Evolutionary conservation across 2,329 filamentous ascomycete species (phyloP), one percentile per base, ranked within the genome.

Genomic region (Stagonosporopsis cucurbitacearum): DNA sequence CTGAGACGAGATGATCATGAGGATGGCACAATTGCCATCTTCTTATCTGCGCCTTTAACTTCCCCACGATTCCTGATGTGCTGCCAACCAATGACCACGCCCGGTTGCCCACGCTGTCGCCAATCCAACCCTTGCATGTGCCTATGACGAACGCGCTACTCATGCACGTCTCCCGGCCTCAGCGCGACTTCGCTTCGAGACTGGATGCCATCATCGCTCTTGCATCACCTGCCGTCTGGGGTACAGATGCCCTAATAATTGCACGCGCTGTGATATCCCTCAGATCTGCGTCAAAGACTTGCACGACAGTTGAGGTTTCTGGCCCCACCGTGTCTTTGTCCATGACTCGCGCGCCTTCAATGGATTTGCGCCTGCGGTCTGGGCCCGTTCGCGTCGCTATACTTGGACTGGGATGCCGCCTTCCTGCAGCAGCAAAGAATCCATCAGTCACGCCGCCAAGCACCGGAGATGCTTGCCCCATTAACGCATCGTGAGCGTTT

Each of bases 161-260:
- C 41, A 54, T 54, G 55, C 55, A 54, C 50, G 37, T 54, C 52
- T 48, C 48, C 52, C 47, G 30, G 20, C 48, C 49, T 36, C 50
- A 37, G 53, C 53, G 53, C 53, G 11, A 51, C 39, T 32, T 37
- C 15, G 36, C 32, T 20, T 19, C 30, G 35, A 42, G 42, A 59
- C 46, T 43, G 54, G 57, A 35, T 43, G 56, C 54, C 46, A 45
- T 50, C 51, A 57, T 59, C 51, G 53, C 49, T 54, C 44, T 55
- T 54, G 57, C 55, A 57, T 46, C 43, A 48, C 41, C 28, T 26
- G 51, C 39, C 51, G 40, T 63, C 62, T 60, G 63, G 63, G 63
- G 63, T 66, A 57, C 63, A 66, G 60, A 59, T 43, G 47, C 42
- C 23, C 36, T 42, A 25, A 22, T 42, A 25, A 22, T 56, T 50